These are phyloP conservation scores for Colletotrichum limetticola DNA, from an alignment of 2,329 filamentous ascomycete species.

Conservation along the genomic window DNA sequence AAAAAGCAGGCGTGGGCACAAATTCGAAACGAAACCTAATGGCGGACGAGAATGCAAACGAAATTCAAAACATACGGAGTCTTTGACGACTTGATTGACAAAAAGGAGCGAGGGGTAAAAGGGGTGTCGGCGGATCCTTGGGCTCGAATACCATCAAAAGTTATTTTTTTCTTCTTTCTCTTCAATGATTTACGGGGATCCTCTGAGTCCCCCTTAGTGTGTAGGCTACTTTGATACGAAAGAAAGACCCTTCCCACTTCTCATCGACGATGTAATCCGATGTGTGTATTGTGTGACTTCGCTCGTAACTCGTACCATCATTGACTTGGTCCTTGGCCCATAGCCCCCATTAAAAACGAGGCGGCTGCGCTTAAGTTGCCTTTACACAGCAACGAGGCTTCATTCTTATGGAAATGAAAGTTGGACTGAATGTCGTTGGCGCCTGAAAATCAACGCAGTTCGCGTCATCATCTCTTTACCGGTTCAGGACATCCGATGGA, in stretches of 20 bases:
- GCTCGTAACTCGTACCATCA: background rate
- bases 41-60: background rate
- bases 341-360: background rate
- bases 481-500: too few relatives aligned
- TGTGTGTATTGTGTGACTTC: background rate
- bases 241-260: conserved; percentile 12
- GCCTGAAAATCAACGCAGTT: too few relatives aligned
- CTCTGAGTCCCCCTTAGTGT: background rate
- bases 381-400: too few relatives aligned
- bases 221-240: conserved; percentile 19
- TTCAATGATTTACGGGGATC: conserved; percentile 5
- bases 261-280: background rate
- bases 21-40: conserved; percentile 4
- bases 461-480: background rate
- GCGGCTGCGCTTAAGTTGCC: too few relatives aligned
- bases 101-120: background rate
- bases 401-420: too few relatives aligned
- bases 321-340: background rate
- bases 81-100: conserved; percentile 12
- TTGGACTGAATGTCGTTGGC: too few relatives aligned
- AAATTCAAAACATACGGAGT: conserved; percentile 12
- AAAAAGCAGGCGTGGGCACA: background rate
- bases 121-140: conserved; percentile 17
- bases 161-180: conserved; percentile 10
- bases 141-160: conserved; percentile 34